A percentile compares a stretch with the other conserved stretches of the same genome.
Evolutionary conservation across 2,329 filamentous ascomycete genomes (phyloP).

Genomic region (Penicillium sp.): DNA sequence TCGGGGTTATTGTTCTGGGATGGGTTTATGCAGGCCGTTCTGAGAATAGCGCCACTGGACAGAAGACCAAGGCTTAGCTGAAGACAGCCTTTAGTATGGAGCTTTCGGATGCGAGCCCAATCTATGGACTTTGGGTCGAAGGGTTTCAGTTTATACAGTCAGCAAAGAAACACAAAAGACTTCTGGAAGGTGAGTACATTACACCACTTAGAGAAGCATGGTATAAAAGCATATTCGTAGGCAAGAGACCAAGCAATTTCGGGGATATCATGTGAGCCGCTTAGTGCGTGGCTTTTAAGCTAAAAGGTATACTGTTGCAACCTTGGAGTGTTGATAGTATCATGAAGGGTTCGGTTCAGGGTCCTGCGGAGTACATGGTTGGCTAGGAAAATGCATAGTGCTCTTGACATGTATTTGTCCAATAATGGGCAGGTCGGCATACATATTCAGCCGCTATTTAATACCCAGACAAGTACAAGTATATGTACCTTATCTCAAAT

Average conservation of each 20-base stretch:
- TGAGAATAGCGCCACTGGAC: not conserved
- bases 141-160: conserved; percentile 4
- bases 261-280: conserved; percentile 1
- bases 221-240: not conserved
- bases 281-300: conserved; percentile 5
- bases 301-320: not conserved
- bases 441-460: not conserved
- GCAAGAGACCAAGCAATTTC: not conserved
- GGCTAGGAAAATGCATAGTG: not conserved
- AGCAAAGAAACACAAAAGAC: conserved; percentile 4
- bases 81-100: not conserved
- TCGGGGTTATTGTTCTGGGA: not conserved
- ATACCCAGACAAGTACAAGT: no score
- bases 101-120: not conserved
- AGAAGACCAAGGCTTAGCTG: not conserved
- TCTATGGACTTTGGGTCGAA: not conserved
- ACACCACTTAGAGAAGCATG: conserved; percentile 1
- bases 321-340: not conserved
- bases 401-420: not conserved
- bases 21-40: not conserved
- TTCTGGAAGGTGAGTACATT: not conserved
- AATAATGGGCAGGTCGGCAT: not conserved
- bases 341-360: not conserved
- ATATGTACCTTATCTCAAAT: not conserved
- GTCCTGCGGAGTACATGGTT: not conserved